Evolutionary conservation across 176 grass and related monocot genomes (phyloP).

Genomic region (Avena sativa): DNA sequence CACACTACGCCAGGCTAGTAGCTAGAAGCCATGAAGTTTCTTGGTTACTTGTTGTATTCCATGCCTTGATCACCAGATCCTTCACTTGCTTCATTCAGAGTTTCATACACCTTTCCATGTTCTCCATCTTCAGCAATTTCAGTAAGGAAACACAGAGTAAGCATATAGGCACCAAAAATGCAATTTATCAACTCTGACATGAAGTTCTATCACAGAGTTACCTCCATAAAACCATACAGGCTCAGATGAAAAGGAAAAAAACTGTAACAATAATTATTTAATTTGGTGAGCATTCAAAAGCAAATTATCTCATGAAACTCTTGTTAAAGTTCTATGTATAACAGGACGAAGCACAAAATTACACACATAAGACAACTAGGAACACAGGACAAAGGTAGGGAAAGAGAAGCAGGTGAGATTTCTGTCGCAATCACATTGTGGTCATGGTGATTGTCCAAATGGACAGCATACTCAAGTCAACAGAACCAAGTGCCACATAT

Average conservation of each 20-base stretch:
- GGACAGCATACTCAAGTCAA: conserved; percentile 25
- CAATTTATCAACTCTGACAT: too few relatives aligned
- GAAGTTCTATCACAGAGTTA: not conserved
- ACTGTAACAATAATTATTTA: not conserved
- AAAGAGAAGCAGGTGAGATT: conserved; percentile 38
- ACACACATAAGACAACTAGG: conserved; percentile 30
- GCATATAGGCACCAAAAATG: too few relatives aligned
- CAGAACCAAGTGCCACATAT: conserved; percentile 9
- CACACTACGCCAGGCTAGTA: not conserved
- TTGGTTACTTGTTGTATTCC: too few relatives aligned
- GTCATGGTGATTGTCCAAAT: conserved; percentile 35
- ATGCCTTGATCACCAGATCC: too few relatives aligned
- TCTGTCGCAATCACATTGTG: conserved; percentile 16
- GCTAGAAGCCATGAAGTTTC: not conserved
- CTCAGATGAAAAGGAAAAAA: not conserved
- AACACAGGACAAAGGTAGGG: conserved; percentile 28
- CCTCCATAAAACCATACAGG: not conserved
- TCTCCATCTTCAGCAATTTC: too few relatives aligned
- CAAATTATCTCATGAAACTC: not conserved
- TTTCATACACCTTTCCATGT: too few relatives aligned
- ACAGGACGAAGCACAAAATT: conserved; percentile 29
- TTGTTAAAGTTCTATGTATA: conserved; percentile 8
- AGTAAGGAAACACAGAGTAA: too few relatives aligned
- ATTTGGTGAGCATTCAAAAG: not conserved
- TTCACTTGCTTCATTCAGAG: too few relatives aligned